Evolutionary conservation across 768 basidiomycete genomes (phyloP), one percentile per base, ranked within the genome.

Genomic region (Naganishia onofrii): DNA sequence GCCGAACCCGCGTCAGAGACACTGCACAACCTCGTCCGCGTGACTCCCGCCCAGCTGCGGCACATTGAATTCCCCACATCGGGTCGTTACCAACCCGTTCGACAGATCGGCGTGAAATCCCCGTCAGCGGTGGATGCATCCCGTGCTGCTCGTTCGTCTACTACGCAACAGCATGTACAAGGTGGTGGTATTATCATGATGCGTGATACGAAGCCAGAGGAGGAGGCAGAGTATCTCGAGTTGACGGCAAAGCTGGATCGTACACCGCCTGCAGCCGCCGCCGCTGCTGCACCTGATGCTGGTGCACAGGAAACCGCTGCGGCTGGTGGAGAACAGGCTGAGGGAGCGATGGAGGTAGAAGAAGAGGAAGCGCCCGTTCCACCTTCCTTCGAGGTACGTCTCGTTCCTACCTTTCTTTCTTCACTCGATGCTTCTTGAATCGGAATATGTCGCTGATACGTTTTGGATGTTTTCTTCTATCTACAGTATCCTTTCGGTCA

Each of bases 111-210:
- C 32, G 74, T 65, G 13, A 83, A 83, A 65, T 74, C 83, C 75
- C 19, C 54, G 38, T 64, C 69, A 5, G 48, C 54, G 15, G 42
- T 58, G 23, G 51, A 32, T 29, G 32, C 65, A 10, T 55, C 54
- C 31, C 51, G 70, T 38, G 44, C 36, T 31, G 26, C 67, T 29
- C 57, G 52, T 29, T 38, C 34, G 12, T 51, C 38, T 38, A 66
- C 23, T 66, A 63, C 23, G 13, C 73, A 54, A 57, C 64, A 34
- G 63, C 70, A 69, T 56, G 51, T 53, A 38, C 87, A 89, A 77
- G 93, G 92, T 23, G 91, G 91, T 54, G 93, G 93, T 4, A 93
- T 98, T 72, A 77, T 99, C 67, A 85, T 99, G 71, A 80, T 99
- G 69, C 82, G 85, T 44, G 93, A 96, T 81, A 84, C 85, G 55